These are phyloP conservation scores for Gynochthodes officinalis DNA, from an alignment of 257 asterid genomes.

Conservation along the genomic window DNA sequence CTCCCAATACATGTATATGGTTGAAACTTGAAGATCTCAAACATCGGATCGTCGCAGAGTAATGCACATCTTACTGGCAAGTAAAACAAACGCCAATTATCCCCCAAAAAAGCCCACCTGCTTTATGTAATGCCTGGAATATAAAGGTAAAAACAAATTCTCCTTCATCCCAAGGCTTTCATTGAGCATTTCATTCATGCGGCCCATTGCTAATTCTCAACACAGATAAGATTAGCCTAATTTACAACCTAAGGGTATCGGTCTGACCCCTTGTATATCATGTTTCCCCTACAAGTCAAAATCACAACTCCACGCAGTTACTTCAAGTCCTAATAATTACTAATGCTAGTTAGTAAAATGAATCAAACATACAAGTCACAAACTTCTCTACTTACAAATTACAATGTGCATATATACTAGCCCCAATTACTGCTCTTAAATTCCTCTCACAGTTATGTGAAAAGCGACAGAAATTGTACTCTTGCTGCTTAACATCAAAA, in stretches of 20 bases:
- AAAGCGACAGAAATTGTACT: neutral
- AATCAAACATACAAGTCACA: conserved; percentile 12
- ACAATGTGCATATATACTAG: conserved; percentile 18
- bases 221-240: neutral
- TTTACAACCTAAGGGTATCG: neutral
- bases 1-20: too few relatives aligned
- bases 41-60: too few relatives aligned
- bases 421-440: conserved; percentile 13
- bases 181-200: too few relatives aligned
- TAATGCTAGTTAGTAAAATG: too few relatives aligned
- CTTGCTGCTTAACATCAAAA: neutral
- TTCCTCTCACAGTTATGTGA: neutral
- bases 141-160: too few relatives aligned
- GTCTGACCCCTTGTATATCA: neutral
- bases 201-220: neutral
- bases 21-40: too few relatives aligned
- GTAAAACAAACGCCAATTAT: too few relatives aligned
- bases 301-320: neutral
- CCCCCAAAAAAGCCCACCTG: too few relatives aligned
- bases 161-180: too few relatives aligned
- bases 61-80: too few relatives aligned
- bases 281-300: neutral
- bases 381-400: conserved; percentile 13
- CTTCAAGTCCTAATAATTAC: neutral
- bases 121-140: too few relatives aligned